Base-by-base conservation (phyloP, 345 rosid species). In the Melastoma malabathricum region DNA sequence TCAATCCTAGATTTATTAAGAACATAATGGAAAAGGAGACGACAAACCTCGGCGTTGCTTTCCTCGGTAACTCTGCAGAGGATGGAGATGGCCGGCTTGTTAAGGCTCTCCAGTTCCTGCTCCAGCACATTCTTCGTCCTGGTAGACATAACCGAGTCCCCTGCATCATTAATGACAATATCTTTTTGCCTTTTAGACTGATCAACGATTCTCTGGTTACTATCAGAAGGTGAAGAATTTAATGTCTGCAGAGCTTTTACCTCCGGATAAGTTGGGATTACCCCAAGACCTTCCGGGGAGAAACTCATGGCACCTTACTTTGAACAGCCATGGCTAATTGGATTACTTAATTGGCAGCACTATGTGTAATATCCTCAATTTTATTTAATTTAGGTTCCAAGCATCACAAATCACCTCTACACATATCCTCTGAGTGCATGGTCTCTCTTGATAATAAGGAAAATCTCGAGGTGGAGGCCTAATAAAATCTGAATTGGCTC, bases 221-320 rank as follows among this genome's bases (percentile, higher is more conserved):
- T 7, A n/a, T 38, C 25, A 15, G 17, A 23, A 15, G 43, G 43
- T 39, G 44, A 13, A 25, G 45, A 5, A 15, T 46, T 48, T 38
- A 41, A 43, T 53, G 38, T 15, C 31, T 48, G 44, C 58, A 44
- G 44, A 66, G 41, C 39, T 44, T 62, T 15, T 17, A 84, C 94
- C 81, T 84, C 80, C 1, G 87, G 69, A 73, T 92, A 92, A 6
- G 72, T 47, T 10, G 79, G 79, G n/a, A n/a, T 38, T 92, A 82
- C 65, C 77, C 68, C 58, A 87, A 68, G 15, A 96, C 95, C 49
- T 95, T 89, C 63, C 89, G 82, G 5, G 95, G 95, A 63, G 98
- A 71, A 62, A 87, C 78, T 80, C 87, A n/a, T n/a, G n/a, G n/a
- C n/a, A n/a, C n/a, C n/a, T n/a, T n/a, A n/a, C 96, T 2, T 22